Base-by-base conservation (phyloP, 1,139 yeast genomes). In the Petasospora rhodanensis region DNA sequence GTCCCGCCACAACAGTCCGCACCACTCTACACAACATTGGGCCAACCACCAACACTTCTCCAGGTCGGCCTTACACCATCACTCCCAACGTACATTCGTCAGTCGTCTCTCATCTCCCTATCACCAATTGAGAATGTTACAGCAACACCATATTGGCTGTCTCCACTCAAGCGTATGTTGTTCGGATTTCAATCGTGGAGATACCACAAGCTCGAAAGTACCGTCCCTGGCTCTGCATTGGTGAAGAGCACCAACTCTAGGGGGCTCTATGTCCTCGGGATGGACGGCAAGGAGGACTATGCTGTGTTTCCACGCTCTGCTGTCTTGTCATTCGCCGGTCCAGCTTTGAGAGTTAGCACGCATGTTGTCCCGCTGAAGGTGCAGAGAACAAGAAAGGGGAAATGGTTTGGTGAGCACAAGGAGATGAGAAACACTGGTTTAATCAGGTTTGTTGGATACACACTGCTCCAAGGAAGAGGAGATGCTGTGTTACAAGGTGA, bases 231-330 rank as follows among this genome's bases (percentile, higher is more conserved):
- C 33, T 26, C 48, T 38, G 32, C 42, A 4, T 28, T 49, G 16
- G 35, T 47, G 10, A 37, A 37, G 26, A 18, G 28, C 8, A 22
- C 26, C 5, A 14, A 29, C 2, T 37, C 32, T 6, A 28, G 43
- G 3, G 29, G 29, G 2, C 27, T 39, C 4, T 39, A 37, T 19
- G 22, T 65, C 56, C 42, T 78, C 22, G 45, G 59, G 6, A 52
- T 78, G 36, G 81, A 78, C 42, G 85, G 85, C 1, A 57, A 70
- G 1, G 56, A 56, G 17, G 85, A 78, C 46, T 78, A 83, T 82
- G 80, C 80, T 1, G 40, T 78, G 4, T 58, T 78, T 29, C 61
- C 69, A 27, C 57, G 62, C 4, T 51, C 60, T 10, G 65, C 76
- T 0, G 52, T 78, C 18, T 74, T 73, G 32, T 70, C 66, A 1